phyloP scores from a whole-genome alignment of 768 basidiomycete species.

The Amanita exitialis region DNA sequence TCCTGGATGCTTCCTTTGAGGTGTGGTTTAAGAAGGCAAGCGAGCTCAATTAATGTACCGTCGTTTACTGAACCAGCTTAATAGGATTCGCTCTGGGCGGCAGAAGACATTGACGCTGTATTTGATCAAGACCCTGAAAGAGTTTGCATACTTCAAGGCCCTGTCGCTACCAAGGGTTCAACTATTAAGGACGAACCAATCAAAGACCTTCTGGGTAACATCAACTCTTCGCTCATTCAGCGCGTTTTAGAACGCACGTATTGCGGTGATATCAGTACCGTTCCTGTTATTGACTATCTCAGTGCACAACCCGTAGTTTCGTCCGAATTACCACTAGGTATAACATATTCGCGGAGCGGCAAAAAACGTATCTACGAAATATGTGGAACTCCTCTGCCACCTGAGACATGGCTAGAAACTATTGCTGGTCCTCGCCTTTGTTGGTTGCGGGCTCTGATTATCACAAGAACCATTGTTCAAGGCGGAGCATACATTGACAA shows the following conservation, averaged over 20 bases:
- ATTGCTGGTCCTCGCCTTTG: conserved; percentile 73
- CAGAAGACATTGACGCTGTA: conserved; percentile 97
- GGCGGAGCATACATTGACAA: conserved; percentile 82
- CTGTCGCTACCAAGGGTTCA: conserved; percentile 86
- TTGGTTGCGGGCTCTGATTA: conserved; percentile 83
- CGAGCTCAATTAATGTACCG: neutral
- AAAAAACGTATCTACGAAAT: conserved; percentile 41
- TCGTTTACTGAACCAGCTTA: neutral
- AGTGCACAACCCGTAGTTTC: conserved; percentile 30
- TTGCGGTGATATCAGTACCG: conserved; percentile 55
- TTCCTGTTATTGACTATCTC: conserved; percentile 84
- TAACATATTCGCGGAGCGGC: conserved; percentile 30
- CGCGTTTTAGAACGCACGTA: conserved; percentile 77
- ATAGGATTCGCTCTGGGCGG: conserved; percentile 94
- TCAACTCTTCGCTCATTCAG: conserved; percentile 67
- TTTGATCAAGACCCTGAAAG: conserved; percentile 99
- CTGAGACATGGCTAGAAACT: conserved; percentile 70
- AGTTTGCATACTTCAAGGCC: conserved; percentile 95
- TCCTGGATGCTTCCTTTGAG: conserved; percentile 87
- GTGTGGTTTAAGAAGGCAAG: conserved; percentile 99
- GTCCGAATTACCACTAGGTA: conserved; percentile 22
- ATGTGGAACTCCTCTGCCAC: conserved; percentile 43
- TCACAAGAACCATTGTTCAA: conserved; percentile 77
- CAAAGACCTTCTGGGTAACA: conserved; percentile 82
- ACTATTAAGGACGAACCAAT: conserved; percentile 89